Base-by-base conservation (phyloP, 139 green algal species). In the Chlorella vulgaris region DNA sequence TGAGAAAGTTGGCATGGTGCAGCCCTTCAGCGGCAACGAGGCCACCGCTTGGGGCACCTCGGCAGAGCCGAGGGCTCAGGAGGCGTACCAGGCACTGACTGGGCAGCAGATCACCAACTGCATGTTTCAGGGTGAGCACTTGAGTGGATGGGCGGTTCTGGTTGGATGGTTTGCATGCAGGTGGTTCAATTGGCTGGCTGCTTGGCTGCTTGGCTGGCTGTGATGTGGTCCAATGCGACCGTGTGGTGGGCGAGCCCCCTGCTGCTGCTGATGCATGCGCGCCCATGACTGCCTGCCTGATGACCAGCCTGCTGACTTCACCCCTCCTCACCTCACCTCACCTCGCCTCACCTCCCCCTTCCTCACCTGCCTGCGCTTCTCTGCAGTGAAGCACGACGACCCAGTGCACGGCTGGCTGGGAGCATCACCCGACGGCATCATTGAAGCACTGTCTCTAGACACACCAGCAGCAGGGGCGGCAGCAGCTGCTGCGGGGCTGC, bases 1-100 rank as follows among this genome's bases (percentile, higher is more conserved):
- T 77, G 91, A 96, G 77, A 96, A 96, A 84, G 71, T 96, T 33
- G 88, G 87, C 7, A 70, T 95, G 70, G 35, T 74, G 28, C 26
- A 63, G 51, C 82, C 78, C 1, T 96, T 96, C 76, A n/a, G 31
- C 1, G 92, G 92, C 50, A 96, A 96, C 74, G 89, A 82, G 0
- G 92, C 92, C 19, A 96, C 92, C 0, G 40, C 6, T 2, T 96
- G 91, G 89, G 92, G 92, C 43, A 93, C 81, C 21, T 28, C 26
- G 4, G 71, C 76, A 22, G 92, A 96, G 65, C 61, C 69, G 3
- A 7, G 26, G 21, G 92, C 92, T 0, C 65, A 95, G 24, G 33
- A 69, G 21, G 47, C 69, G 6, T 95, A 95, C 70, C 47, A 82
- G 40, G 33, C 40, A 10, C n/a, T 76, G 42, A 88, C 83, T 24